Conservation (phyloP, 495 filamentous ascomycete species). For the Cercophora scortea region DNA sequence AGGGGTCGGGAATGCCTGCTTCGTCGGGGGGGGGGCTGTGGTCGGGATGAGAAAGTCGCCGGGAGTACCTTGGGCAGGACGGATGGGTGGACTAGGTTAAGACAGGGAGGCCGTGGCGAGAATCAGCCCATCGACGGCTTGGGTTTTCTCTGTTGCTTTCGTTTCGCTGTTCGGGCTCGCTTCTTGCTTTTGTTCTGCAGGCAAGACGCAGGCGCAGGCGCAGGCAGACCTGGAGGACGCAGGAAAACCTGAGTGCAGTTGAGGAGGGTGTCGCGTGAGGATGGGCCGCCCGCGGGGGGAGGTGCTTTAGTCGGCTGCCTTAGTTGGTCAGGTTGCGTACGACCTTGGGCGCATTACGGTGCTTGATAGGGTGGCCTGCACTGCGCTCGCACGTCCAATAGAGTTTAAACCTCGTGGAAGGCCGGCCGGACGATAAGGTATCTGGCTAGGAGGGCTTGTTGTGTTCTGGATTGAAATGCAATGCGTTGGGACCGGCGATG, state of each 20-base stretch:
- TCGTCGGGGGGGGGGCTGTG: too few species aligned
- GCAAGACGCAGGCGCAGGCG: background rate
- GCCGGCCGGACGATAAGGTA: background rate
- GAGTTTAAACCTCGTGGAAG: conserved; percentile 3
- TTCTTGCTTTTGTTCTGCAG: background rate
- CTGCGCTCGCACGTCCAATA: background rate
- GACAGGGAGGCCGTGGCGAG: background rate
- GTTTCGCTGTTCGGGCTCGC: background rate
- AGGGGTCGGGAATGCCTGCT: too few species aligned
- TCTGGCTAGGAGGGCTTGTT: too few species aligned
- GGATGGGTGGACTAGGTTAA: too few species aligned
- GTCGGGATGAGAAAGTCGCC: too few species aligned
- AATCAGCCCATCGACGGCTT: background rate
- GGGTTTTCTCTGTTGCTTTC: background rate
- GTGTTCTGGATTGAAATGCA: too few species aligned
- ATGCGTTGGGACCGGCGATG: too few species aligned
- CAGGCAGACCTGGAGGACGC: background rate
- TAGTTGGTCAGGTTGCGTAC: conserved; percentile 8
- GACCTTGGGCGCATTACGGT: conserved; percentile 2
- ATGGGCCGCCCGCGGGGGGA: background rate
- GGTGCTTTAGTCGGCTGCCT: background rate
- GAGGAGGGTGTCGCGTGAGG: background rate
- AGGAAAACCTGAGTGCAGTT: background rate
- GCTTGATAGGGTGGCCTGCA: too few species aligned
- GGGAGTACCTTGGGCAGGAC: too few species aligned